Evolutionary conservation across 225 moss, liverwort and hornwort genomes (phyloP), one percentile per base, ranked within the genome.

Genomic region (Pseudoscleropodium purum): DNA sequence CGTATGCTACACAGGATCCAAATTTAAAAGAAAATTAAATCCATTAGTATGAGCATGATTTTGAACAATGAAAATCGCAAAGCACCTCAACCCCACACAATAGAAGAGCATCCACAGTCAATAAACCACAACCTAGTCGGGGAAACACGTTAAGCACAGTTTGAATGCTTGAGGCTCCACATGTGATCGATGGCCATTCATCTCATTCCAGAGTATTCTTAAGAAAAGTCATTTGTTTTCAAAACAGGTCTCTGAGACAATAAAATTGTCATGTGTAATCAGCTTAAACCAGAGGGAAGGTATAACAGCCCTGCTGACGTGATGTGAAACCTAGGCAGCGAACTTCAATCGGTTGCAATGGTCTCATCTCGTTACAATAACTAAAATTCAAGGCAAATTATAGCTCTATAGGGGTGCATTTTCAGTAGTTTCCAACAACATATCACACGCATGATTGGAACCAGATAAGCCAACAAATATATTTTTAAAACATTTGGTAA

Each of bases 1-100:
- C 94, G 82, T 97, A 96, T 66, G 95, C 98, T 98, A 94, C 93
- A 95, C 73, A 86, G n/a, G 27, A 85, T 64, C 43, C 70, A 89
- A n/a, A 60, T 37, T 18, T 61, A 61, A 79, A 65, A 89, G 56
- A 18, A 76, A 31, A 67, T 57, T 30, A 59, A 54, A 52, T 87
- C 81, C 74, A 63, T 72, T 33, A 54, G 37, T 79, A 61, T 31
- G 33, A 68, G 43, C 79, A 77, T 60, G 62, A 62, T 36, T 47
- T 34, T 36, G 74, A 85, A 82, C 37, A n/a, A 88, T 59, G 41
- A 26, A 75, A 34, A 64, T 45, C 54, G 39, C 82, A 51, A 61
- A 47, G 77, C 20, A 70, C 41, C 85, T 75, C 25, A 59, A n/a
- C 14, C 82, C 24, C 49, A 75, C 47, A 65, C 61, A 51, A n/a